Base-by-base conservation (phyloP, 2,329 filamentous ascomycete species). In the Microascus cirrosus region DNA sequence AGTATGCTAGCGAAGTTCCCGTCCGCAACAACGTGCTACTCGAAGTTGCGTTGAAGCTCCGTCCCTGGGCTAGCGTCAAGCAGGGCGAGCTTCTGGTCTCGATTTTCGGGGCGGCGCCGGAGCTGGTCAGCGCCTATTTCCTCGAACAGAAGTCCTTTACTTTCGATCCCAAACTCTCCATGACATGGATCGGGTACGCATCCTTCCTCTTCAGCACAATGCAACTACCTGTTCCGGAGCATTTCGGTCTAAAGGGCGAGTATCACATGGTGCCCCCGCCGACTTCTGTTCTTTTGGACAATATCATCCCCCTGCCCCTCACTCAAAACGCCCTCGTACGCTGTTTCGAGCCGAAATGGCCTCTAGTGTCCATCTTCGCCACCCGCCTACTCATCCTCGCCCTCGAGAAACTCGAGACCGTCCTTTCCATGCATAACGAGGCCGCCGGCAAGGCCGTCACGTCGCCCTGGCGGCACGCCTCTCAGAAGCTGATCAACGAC, bases 131-230 rank as follows among this genome's bases (percentile, higher is more conserved):
- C 51, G 85, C 91, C 65, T 99, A 95, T 69, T 97, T 96, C 67
- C 77, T 84, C 51, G 85, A 83, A 67, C 92, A 90, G 66, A 85
- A 82, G 60, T 82, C 86, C 57, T 94, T 97, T 65, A 83, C 86
- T 0, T 90, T 95, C 61, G 92, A 97, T 50, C 92, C 94, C 0
- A 97, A 96, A 67, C 78, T 95, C 5, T 94, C 91, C 2, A 86
- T 91, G 52, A 94, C 91, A 0, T 99, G 94, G 94, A 89, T 97
- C 63, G 92, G 93, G 50, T 96, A 95, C 68, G 90, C 91, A 0
- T 85, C 91, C 0, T 90, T 97, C 61, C 73, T 99, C 5, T 95
- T 95, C 70, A 88, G 87, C 60, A 83, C 86, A 1, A 84, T 96
- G 53, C 81, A 86, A 59, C 75, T 95, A 39, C 83, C 86, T 1